Conservation (phyloP, 176 grass and related monocot genomes). For the Carex scoparia region DNA sequence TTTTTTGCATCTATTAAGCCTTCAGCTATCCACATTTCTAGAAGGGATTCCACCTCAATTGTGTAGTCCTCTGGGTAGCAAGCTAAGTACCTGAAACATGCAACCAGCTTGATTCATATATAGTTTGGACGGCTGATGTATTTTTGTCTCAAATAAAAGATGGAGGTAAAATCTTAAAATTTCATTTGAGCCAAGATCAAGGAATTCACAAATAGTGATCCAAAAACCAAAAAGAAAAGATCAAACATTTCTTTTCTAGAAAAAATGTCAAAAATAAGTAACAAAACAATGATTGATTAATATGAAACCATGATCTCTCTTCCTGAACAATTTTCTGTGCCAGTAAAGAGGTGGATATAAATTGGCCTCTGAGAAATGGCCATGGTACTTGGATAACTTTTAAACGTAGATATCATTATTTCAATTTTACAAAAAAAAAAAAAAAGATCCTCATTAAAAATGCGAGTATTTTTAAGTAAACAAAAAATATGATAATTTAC, state of each 20-base stretch:
- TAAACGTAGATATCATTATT: background rate
- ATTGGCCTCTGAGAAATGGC: background rate
- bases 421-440: background rate
- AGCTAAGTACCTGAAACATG: background rate
- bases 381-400: background rate
- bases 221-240: too few species aligned
- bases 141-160: background rate
- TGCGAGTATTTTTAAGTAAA: background rate
- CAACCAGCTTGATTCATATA: background rate
- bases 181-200: background rate
- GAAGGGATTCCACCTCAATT: background rate
- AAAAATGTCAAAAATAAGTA: too few species aligned
- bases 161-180: background rate
- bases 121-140: background rate
- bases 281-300: too few species aligned
- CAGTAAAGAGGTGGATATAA: background rate
- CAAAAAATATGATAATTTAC: background rate
- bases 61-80: background rate
- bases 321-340: too few species aligned
- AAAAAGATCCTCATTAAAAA: background rate
- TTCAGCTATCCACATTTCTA: background rate
- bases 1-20: background rate
- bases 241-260: too few species aligned
- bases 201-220: too few species aligned
- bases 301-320: background rate